These are phyloP conservation scores for Pistacia integerrima DNA, from an alignment of 345 rosid species.

Conservation along the genomic window DNA sequence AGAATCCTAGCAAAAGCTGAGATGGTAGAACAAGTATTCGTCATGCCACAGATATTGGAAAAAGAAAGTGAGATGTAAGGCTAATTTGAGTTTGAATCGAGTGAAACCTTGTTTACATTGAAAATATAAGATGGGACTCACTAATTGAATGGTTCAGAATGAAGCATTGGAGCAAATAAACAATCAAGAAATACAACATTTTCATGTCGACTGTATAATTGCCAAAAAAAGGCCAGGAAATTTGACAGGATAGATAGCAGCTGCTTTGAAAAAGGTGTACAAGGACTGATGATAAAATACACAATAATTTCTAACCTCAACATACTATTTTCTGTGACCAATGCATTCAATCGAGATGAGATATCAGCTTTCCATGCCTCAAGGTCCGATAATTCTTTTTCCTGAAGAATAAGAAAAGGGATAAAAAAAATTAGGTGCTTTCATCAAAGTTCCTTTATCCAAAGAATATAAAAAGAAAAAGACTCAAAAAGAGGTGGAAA, in stretches of 20 bases:
- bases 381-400: conserved; percentile 47
- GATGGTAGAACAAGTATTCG: background rate
- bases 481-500: background rate
- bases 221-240: background rate
- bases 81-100: background rate
- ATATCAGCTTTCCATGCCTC: conserved; percentile 67
- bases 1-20: background rate
- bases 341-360: conserved; percentile 54
- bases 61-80: background rate
- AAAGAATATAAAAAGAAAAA: conserved; percentile 2
- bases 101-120: background rate
- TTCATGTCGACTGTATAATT: background rate
- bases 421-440: background rate
- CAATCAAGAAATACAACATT: background rate
- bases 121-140: background rate
- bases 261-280: background rate
- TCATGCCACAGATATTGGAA: background rate
- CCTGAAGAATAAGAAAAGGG: conserved; percentile 39
- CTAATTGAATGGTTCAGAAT: background rate
- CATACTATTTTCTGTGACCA: conserved; percentile 60
- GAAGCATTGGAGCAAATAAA: background rate
- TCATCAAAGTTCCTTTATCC: background rate
- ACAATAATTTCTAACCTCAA: conserved; percentile 60
- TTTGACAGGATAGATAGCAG: conserved; percentile 5
- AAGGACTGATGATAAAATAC: background rate